Base-by-base conservation (phyloP, 257 asterid species). In the Solanum microdontum region DNA sequence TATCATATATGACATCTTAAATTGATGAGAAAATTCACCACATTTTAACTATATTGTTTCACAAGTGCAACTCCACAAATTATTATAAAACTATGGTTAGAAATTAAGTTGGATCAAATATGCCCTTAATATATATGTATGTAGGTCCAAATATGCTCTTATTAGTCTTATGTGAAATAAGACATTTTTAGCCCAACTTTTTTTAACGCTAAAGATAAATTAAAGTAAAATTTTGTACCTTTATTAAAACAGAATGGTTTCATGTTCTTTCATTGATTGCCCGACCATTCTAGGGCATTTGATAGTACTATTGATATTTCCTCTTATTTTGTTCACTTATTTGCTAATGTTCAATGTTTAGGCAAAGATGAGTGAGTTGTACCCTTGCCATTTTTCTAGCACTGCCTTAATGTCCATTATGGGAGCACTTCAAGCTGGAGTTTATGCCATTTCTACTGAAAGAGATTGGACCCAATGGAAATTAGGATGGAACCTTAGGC, bases 391-490 rank as follows among this genome's bases (percentile, higher is more conserved):
- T 7, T 95, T 91, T 85, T 91, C 95, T 17, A 82, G 92, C 39
- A 92, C 96, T 1, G 96, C 95, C 2, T 84, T 95, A 91, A 92
- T 94, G 90, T 87, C 90, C 2, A 2, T 87, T 3, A 91, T 92
- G 92, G 97, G 91, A 2, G 85, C 95, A 33, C 37, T 90, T 40
- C 97, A 89, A 73, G 86, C 91, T 9, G 84, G 76, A 5, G 32
- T 68, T 2, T 93, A 36, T 48, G 98, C 94, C 0, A 26, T 95
- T 14, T 93, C 91, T 69, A 68, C 76, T 1, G 93, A 92, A 86
- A 89, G 91, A 87, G 94, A 93, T 40, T 90, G 94, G 97, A 89
- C 40, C 75, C 88, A 92, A 12, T 95, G 98, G 98, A 87, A 21
- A 7, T 10, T 94, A 80, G 95, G 93, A 9, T 92, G 93, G 95